Percentiles rank a stretch among this genome's conserved stretches.
phyloP scores from a whole-genome alignment of 768 basidiomycete genomes.

The Hericium erinaceus region DNA sequence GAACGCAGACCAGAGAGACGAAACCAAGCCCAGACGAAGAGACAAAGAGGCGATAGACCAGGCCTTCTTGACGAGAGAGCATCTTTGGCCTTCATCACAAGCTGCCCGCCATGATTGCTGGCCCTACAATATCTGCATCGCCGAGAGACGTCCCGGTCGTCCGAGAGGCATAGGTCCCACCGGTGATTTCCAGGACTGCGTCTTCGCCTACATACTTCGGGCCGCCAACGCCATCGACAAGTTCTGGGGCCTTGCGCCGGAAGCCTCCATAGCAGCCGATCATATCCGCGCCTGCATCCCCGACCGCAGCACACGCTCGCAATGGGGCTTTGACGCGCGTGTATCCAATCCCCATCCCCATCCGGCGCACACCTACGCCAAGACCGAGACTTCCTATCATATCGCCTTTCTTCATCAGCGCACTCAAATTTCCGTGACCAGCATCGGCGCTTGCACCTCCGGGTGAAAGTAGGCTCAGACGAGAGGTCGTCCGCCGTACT shows the following conservation, averaged over 20 bases:
- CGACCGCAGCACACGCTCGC: not conserved
- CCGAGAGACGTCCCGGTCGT: not conserved
- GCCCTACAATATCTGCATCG: not conserved
- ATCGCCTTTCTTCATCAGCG: not conserved
- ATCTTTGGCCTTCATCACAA: not conserved
- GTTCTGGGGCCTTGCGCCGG: not conserved
- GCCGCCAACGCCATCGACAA: not conserved
- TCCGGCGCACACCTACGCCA: slow-evolving; percentile 8
- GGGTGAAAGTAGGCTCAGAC: not conserved
- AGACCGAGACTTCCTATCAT: not conserved
- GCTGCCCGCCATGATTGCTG: not conserved
- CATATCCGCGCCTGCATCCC: not conserved
- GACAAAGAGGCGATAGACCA: not conserved
- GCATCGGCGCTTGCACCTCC: not conserved
- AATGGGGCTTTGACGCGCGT: slow-evolving; percentile 1
- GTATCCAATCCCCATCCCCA: slow-evolving; percentile 14
- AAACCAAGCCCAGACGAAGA: not conserved
- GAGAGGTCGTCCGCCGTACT: not conserved
- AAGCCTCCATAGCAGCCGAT: not conserved
- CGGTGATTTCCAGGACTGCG: not conserved
- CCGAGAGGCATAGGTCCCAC: not conserved
- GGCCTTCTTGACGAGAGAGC: not conserved
- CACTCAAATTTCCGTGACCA: not conserved
- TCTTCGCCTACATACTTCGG: not conserved
- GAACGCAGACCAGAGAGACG: not conserved